Conservation (phyloP, 176 grass and related monocot species). For the Oryza glumipatula region DNA sequence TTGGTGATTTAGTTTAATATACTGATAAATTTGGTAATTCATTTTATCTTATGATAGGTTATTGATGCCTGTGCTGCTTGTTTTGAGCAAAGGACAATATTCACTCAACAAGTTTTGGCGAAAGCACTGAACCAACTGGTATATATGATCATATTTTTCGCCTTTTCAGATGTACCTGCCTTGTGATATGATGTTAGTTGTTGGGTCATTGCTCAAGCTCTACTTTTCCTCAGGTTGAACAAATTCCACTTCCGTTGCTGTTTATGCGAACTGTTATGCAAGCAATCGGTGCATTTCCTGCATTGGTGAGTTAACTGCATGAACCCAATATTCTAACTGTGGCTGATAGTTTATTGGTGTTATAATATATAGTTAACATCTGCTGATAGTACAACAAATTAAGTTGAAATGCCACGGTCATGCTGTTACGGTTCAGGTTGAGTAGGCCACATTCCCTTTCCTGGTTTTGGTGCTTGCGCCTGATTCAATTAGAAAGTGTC, state of each 20-base stretch:
- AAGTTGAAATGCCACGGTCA: background rate
- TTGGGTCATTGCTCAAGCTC: constrained; percentile 31
- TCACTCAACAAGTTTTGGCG: constrained; percentile 93
- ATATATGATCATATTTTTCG: constrained; percentile 42
- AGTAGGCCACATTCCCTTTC: background rate
- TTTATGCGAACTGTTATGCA: constrained; percentile 99
- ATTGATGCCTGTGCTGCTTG: constrained; percentile 90
- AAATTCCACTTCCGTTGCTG: constrained; percentile 94
- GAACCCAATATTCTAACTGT: background rate
- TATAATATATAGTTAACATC: constrained; percentile 1
- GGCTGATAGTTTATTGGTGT: constrained; percentile 16
- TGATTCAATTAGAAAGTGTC: constrained; percentile 18
- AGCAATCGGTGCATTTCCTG: constrained; percentile 82
- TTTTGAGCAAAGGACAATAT: constrained; percentile 80
- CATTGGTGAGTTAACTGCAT: constrained; percentile 66
- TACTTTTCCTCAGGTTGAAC: constrained; percentile 76
- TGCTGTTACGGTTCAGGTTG: background rate
- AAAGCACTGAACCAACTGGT: constrained; percentile 93
- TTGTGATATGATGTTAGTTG: background rate
- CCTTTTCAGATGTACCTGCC: constrained; percentile 6
- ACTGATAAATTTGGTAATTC: constrained; percentile 34
- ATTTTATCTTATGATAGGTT: constrained; percentile 58
- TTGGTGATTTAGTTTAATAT: constrained; percentile 28
- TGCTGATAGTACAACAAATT: background rate
- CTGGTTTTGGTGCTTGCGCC: background rate